Evolutionary conservation across 179 eudicot species (phyloP).

Genomic region (Drosera spatulata): DNA sequence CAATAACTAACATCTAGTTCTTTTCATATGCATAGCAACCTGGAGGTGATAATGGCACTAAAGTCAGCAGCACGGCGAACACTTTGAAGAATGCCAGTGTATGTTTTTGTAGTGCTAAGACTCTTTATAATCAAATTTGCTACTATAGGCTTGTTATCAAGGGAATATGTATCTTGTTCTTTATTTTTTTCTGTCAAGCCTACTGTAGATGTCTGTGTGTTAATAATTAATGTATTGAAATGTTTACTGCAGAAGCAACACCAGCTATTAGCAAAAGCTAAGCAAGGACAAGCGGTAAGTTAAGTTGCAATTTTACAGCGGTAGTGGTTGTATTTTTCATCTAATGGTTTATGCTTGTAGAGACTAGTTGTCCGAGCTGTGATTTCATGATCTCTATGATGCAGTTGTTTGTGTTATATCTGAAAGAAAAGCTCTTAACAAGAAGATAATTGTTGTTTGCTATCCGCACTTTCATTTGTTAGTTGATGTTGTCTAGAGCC

Average conservation of each 20-base stretch:
- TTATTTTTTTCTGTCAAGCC: neutral
- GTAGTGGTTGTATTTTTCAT: neutral
- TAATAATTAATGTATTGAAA: neutral
- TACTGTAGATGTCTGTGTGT: neutral
- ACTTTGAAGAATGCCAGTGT: conserved; percentile 41
- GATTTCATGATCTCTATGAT: no score
- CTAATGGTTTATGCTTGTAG: neutral
- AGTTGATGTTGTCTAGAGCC: no score
- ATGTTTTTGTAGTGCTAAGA: conserved; percentile 11
- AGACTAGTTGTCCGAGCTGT: no score
- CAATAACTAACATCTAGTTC: neutral
- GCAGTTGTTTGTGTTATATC: no score
- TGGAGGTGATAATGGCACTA: conserved; percentile 18
- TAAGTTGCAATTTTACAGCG: neutral
- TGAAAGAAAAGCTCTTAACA: no score
- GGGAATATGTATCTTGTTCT: neutral
- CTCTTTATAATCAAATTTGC: neutral
- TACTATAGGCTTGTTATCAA: neutral
- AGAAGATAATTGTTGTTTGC: no score
- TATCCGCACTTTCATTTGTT: no score
- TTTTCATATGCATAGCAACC: conserved; percentile 25
- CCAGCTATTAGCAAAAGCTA: conserved; percentile 61
- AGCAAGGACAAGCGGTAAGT: conserved; percentile 68
- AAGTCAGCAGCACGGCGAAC: conserved; percentile 31
- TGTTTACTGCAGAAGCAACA: conserved; percentile 54